phyloP scores from a whole-genome alignment of 2,329 filamentous ascomycete species.

The Trichoderma cornu-damae region DNA sequence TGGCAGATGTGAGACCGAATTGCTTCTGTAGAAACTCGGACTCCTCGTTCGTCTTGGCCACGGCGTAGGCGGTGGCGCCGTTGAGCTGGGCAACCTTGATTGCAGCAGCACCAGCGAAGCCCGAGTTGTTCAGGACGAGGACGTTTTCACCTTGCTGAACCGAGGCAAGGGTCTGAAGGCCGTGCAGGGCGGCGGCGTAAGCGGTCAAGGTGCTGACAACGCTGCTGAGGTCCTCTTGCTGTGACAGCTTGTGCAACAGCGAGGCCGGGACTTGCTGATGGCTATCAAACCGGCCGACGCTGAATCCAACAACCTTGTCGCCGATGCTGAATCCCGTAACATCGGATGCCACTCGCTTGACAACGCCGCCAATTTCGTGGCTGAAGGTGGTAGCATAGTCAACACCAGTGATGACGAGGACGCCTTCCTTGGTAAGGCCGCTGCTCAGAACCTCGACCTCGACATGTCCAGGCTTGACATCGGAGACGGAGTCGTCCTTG shows the following conservation, averaged over 20 bases:
- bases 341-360: slow-evolving; percentile 22
- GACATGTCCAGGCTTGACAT: slow-evolving; percentile 26
- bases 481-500: slow-evolving; percentile 19
- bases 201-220: slow-evolving; percentile 23
- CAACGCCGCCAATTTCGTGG: slow-evolving; percentile 25
- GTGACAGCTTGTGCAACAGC: slow-evolving; percentile 11
- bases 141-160: slow-evolving; percentile 32
- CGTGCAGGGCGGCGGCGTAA: slow-evolving; percentile 24
- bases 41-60: slow-evolving; percentile 30
- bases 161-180: slow-evolving; percentile 21
- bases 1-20: slow-evolving; percentile 29
- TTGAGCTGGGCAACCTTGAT: slow-evolving; percentile 25
- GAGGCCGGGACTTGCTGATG: slow-evolving; percentile 23
- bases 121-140: slow-evolving; percentile 30
- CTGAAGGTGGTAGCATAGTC: slow-evolving; percentile 27
- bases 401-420: slow-evolving; percentile 24
- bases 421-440: slow-evolving; percentile 25
- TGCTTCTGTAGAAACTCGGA: slow-evolving; percentile 24
- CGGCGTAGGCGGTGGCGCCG: slow-evolving; percentile 29
- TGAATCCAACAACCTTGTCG: slow-evolving; percentile 27
- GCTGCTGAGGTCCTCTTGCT: slow-evolving; percentile 26
- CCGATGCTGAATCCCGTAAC: slow-evolving; percentile 22
- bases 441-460: slow-evolving; percentile 25
- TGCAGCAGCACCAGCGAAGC: slow-evolving; percentile 30
- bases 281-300: slow-evolving; percentile 28